Percentiles rank a stretch among this genome's conserved stretches.
Conservation (phyloP, 768 basidiomycete genomes). For the Phylloporus sp. region DNA sequence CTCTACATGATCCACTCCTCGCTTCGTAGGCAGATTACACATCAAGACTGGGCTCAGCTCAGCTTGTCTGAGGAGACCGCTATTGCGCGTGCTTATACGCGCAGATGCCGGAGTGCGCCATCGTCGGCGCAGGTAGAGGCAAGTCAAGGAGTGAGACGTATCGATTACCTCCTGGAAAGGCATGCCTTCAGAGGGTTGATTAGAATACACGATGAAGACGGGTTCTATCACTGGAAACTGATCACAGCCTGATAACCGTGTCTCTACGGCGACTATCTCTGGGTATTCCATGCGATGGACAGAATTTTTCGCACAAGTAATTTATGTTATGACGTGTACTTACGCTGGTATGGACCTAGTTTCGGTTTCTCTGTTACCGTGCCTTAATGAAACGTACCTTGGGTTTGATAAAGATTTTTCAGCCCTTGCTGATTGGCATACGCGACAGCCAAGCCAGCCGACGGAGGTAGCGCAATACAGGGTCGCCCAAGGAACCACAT, state of each 20-base stretch:
- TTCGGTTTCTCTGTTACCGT: neutral
- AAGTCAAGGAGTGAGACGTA: conserved; percentile 36
- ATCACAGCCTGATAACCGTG: conserved; percentile 15
- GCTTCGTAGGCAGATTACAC: conserved; percentile 42
- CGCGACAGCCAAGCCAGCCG: neutral
- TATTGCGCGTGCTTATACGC: conserved; percentile 36
- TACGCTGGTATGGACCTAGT: neutral
- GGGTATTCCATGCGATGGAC: conserved; percentile 1
- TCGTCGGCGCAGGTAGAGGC: conserved; percentile 31
- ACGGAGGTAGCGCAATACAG: neutral
- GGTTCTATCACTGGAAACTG: conserved; percentile 28
- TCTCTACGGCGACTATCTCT: neutral
- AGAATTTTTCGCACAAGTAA: neutral
- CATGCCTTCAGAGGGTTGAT: conserved; percentile 37
- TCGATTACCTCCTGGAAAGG: conserved; percentile 37
- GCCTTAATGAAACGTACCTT: neutral
- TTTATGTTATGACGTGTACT: conserved; percentile 3
- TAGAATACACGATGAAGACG: conserved; percentile 28
- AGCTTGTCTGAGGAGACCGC: conserved; percentile 25
- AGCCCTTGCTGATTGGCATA: neutral
- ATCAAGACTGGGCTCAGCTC: conserved; percentile 34
- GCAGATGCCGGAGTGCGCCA: conserved; percentile 30
- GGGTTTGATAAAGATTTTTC: neutral
- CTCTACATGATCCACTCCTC: conserved; percentile 46
- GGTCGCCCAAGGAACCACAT: neutral